Base-by-base conservation (phyloP, 257 asterid genomes). In the Solanum arcanum region DNA sequence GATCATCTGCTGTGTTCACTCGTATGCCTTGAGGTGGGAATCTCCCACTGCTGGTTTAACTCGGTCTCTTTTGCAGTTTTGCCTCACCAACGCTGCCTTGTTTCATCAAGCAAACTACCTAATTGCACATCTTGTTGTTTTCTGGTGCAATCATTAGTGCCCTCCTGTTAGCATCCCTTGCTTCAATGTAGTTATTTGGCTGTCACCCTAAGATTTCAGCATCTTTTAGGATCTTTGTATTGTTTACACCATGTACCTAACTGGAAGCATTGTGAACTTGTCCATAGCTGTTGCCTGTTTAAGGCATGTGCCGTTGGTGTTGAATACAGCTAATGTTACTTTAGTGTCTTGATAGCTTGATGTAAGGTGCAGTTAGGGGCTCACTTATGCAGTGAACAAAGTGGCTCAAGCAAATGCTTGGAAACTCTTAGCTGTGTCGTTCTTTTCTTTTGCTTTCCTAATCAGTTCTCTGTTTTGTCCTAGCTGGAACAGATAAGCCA, bases 31-130 rank as follows among this genome's bases (percentile, higher is more conserved):
- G 88, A 94, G 96, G 87, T 95, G 98, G 9, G 96, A 97, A 77
- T 97, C 99, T 1, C 64, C n/a, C n/a, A 94, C 92, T 3, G 98
- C 98, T 8, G 99, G 98, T 90, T 95, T 97, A 37, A 97, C 99
- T 44, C 93, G 14, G 91, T 94, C 44, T 92, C 97, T 47, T 95
- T 97, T n/a, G n/a, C n/a, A n/a, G n/a, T n/a, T n/a, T n/a, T 1
- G 98, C 99, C 93, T 95, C 99, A 18, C n/a, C 87, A 11, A 95
- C 90, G 56, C 98, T 90, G 33, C 98, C 98, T 73, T 93, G 99
- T 83, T 95, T 94, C 98, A 95, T 95, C 29, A 93, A 90, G 84
- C 99, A 95, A 44, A 16, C 95, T 94, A 16, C 99, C 98, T 0
- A 94, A 82, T 95, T 95, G 90, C 96, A 95, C 98, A 94, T 95